Conservation (phyloP, 768 basidiomycete species). For the Pisolithus tinctorius region DNA sequence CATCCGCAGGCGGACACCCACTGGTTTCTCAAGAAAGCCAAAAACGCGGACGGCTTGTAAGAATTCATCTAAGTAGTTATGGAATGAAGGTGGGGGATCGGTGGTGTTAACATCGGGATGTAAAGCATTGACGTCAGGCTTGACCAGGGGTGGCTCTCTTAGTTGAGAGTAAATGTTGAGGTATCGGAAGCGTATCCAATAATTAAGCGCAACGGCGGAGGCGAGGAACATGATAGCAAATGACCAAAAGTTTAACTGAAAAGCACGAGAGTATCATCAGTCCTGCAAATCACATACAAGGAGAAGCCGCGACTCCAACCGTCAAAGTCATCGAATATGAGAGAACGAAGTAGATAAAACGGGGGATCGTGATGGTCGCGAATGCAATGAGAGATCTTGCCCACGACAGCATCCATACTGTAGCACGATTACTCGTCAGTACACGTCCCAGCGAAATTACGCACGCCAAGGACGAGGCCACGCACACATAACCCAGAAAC, state of each 20-base stretch:
- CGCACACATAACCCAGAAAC: conserved; percentile 80
- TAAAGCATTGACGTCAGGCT: conserved; percentile 77
- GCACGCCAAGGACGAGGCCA: conserved; percentile 13
- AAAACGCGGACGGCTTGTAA: conserved; percentile 94
- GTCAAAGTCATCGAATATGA: conserved; percentile 89
- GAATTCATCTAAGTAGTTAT: conserved; percentile 97
- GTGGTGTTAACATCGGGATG: conserved; percentile 87
- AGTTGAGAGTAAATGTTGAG: conserved; percentile 70
- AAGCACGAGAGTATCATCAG: conserved; percentile 3
- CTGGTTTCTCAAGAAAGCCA: conserved; percentile 95
- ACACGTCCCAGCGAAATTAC: not conserved
- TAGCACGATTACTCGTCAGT: not conserved
- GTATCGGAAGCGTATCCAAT: conserved; percentile 80
- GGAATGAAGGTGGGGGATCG: conserved; percentile 72
- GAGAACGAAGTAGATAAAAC: conserved; percentile 67
- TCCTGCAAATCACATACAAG: not conserved
- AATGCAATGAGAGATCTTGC: conserved; percentile 67
- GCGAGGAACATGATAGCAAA: conserved; percentile 72
- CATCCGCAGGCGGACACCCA: conserved; percentile 29
- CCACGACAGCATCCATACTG: conserved; percentile 84
- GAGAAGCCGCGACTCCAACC: conserved; percentile 33
- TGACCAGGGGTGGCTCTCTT: conserved; percentile 75
- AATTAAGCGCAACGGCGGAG: conserved; percentile 63
- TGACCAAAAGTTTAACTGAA: conserved; percentile 85
- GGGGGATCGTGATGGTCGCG: conserved; percentile 76